A percentile compares a stretch with the other conserved stretches of the same genome.
phyloP scores from a whole-genome alignment of 805 yeast species.

The Cyberlindnera nakhonratchasimensis region DNA sequence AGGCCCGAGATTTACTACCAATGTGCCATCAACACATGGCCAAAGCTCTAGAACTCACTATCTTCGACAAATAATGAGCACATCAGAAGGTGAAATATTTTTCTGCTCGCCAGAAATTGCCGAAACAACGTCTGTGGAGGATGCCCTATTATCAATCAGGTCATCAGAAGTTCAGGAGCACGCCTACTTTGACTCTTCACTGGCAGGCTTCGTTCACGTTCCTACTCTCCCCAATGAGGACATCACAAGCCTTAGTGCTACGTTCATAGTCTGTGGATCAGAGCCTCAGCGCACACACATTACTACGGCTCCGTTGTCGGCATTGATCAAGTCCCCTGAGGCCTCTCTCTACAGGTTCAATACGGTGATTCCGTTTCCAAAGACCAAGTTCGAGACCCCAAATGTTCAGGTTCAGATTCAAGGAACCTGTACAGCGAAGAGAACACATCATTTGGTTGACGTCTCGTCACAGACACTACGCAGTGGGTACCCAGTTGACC shows the following conservation, averaged over 20 bases:
- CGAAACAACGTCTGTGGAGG: neutral
- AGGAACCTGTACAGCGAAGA: neutral
- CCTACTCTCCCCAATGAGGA: neutral
- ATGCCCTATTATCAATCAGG: neutral
- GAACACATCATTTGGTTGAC: neutral
- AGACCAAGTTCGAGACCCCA: constrained; percentile 22
- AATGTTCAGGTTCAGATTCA: constrained; percentile 9
- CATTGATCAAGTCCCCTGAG: neutral
- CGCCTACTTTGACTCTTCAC: constrained; percentile 12
- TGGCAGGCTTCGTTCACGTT: constrained; percentile 5
- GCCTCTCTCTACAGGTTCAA: constrained; percentile 14
- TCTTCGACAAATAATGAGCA: neutral
- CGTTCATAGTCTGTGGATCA: neutral
- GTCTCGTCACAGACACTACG: neutral
- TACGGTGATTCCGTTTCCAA: constrained; percentile 23
- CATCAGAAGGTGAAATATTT: neutral
- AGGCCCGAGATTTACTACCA: neutral
- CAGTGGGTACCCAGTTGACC: constrained; percentile 19
- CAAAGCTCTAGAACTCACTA: no score
- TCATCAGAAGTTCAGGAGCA: constrained; percentile 4
- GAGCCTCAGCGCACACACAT: neutral
- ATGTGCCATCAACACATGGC: no score
- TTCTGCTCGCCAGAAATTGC: neutral
- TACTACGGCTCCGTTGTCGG: neutral
- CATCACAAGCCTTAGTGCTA: neutral